A percentile compares a stretch with the other conserved stretches of the same genome.
Conservation (phyloP, 2,329 filamentous ascomycete genomes). For the Arthrobotrys musiformis region DNA sequence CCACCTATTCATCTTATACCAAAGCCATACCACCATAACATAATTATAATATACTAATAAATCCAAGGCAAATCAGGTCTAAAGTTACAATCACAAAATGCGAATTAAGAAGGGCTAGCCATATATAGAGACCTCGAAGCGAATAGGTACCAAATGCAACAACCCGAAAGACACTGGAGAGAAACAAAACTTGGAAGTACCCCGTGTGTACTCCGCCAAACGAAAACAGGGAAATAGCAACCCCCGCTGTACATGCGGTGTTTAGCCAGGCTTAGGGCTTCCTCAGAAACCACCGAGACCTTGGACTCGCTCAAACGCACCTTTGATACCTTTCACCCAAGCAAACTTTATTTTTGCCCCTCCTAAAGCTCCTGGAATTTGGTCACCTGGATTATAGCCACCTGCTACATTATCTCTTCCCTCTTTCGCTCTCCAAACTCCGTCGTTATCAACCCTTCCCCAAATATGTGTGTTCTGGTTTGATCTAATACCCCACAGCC, state of each 20-base stretch:
- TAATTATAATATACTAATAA: too few relatives aligned
- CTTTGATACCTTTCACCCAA: slow-evolving; percentile 70
- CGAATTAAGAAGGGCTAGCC: not conserved
- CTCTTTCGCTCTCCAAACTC: slow-evolving; percentile 71
- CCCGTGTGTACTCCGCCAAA: not conserved
- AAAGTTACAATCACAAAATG: not conserved
- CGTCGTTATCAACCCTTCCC: slow-evolving; percentile 69
- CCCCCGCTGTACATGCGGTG: not conserved
- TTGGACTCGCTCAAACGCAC: slow-evolving; percentile 70
- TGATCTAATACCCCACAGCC: slow-evolving; percentile 71
- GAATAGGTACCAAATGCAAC: not conserved
- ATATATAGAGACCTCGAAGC: not conserved
- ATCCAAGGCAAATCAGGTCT: not conserved
- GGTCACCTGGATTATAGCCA: slow-evolving; percentile 66
- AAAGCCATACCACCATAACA: not conserved
- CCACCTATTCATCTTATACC: not conserved
- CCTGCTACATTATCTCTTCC: slow-evolving; percentile 66
- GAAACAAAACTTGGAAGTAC: not conserved
- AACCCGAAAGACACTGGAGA: not conserved
- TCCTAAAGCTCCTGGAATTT: slow-evolving; percentile 26
- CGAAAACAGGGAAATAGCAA: not conserved
- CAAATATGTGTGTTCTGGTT: slow-evolving; percentile 75
- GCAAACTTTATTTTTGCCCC: slow-evolving; percentile 63
- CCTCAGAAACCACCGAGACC: slow-evolving; percentile 69
- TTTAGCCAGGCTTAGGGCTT: not conserved